A percentile compares a stretch with the other conserved stretches of the same genome.
These are phyloP conservation scores for Annulohypoxylon maeteangense DNA, from an alignment of 495 filamentous ascomycete genomes.

Conservation along the genomic window DNA sequence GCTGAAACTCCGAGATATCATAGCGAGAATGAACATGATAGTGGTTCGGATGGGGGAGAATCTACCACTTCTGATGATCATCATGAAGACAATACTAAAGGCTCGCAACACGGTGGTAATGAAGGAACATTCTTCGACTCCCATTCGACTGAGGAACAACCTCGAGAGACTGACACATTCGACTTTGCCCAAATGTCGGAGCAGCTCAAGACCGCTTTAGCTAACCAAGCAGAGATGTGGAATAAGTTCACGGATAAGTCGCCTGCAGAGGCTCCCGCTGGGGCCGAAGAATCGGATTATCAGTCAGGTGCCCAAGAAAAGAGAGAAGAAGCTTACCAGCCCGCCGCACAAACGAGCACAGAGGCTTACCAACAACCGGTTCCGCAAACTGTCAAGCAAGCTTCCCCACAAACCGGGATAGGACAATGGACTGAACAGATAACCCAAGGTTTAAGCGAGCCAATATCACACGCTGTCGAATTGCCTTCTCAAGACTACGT, in stretches of 20 bases:
- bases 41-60: slow-evolving; percentile 7
- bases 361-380: background rate
- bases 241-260: slow-evolving; percentile 22
- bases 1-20: background rate
- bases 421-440: slow-evolving; percentile 12
- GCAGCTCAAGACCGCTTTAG: slow-evolving; percentile 41
- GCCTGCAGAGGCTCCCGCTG: background rate
- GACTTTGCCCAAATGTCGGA: slow-evolving; percentile 31
- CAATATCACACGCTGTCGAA: slow-evolving; percentile 20
- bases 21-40: background rate
- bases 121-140: background rate
- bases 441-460: background rate
- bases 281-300: slow-evolving; percentile 1
- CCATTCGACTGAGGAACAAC: background rate
- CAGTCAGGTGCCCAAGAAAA: background rate
- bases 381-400: slow-evolving; percentile 8
- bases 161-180: background rate
- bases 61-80: background rate
- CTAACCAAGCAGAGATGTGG: slow-evolving; percentile 37
- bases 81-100: background rate
- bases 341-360: background rate
- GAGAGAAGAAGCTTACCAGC: background rate
- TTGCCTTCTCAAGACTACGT: slow-evolving; percentile 34
- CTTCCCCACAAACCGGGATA: background rate
- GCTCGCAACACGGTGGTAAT: background rate